Conservation (phyloP, 345 rosid genomes). For the Clausena lansium region DNA sequence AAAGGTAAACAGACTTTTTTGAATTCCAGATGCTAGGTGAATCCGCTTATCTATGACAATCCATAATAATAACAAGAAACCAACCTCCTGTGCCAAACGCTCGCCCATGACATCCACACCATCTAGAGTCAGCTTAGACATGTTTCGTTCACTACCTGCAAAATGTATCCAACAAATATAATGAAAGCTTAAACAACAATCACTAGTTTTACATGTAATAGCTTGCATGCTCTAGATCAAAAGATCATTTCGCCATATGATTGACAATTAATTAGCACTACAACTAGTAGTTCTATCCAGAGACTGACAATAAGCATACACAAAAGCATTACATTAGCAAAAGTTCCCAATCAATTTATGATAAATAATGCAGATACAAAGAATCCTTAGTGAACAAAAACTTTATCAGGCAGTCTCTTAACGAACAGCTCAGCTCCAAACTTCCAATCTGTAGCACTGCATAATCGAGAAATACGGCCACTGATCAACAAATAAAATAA, state of each 20-base stretch:
- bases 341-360: not conserved
- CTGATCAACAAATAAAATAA: not conserved
- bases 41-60: not conserved
- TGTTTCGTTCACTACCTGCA: slow-evolving; percentile 83
- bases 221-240: not conserved
- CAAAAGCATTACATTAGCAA: not conserved
- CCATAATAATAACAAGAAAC: slow-evolving; percentile 4
- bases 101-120: slow-evolving; percentile 99
- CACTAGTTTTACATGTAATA: not conserved
- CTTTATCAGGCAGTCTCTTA: slow-evolving; percentile 67
- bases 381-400: slow-evolving; percentile 66
- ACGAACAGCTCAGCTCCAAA: slow-evolving; percentile 91
- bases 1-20: not conserved
- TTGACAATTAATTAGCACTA: not conserved
- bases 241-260: not conserved
- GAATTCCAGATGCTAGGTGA: not conserved
- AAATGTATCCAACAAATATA: not conserved
- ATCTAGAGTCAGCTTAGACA: slow-evolving; percentile 62
- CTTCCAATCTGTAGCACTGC: slow-evolving; percentile 90
- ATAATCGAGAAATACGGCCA: slow-evolving; percentile 13
- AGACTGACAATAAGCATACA: not conserved
- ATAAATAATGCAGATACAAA: not conserved
- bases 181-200: not conserved
- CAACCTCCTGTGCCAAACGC: slow-evolving; percentile 82
- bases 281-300: not conserved